These are phyloP conservation scores for Castanopsis chinensis DNA, from an alignment of 306 rosid species.

Conservation along the genomic window DNA sequence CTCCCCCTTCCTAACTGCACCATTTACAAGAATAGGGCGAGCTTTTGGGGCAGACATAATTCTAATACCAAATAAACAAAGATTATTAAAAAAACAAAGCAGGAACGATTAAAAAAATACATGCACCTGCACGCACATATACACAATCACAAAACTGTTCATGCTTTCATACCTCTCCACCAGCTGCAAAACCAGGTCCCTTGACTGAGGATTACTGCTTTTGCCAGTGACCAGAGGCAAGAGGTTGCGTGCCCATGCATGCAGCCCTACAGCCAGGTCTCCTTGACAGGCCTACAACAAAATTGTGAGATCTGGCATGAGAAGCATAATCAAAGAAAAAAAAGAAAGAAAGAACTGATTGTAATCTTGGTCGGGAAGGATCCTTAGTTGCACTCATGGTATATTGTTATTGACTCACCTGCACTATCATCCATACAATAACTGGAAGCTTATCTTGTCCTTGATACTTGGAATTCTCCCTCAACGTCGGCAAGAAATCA, in stretches of 20 bases:
- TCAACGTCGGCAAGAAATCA: constrained; percentile 54
- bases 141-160: background rate
- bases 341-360: background rate
- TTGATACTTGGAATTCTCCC: constrained; percentile 72
- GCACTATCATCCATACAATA: constrained; percentile 72
- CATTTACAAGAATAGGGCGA: constrained; percentile 67
- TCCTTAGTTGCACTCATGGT: background rate
- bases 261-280: constrained; percentile 79
- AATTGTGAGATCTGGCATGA: constrained; percentile 18
- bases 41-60: constrained; percentile 86
- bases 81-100: background rate
- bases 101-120: background rate
- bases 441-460: constrained; percentile 92
- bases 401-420: constrained; percentile 50
- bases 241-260: constrained; percentile 80
- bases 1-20: constrained; percentile 92
- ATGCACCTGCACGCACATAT: background rate
- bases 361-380: background rate
- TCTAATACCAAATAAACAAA: constrained; percentile 43
- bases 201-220: constrained; percentile 75
- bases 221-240: constrained; percentile 71
- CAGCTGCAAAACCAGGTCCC: constrained; percentile 87
- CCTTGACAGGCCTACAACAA: constrained; percentile 62
- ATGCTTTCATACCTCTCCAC: constrained; percentile 64
- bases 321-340: constrained; percentile 16